Evolutionary conservation across 2,329 filamentous ascomycete species (phyloP), one percentile per base, ranked within the genome.

Genomic region (Xylariaceae sp.): DNA sequence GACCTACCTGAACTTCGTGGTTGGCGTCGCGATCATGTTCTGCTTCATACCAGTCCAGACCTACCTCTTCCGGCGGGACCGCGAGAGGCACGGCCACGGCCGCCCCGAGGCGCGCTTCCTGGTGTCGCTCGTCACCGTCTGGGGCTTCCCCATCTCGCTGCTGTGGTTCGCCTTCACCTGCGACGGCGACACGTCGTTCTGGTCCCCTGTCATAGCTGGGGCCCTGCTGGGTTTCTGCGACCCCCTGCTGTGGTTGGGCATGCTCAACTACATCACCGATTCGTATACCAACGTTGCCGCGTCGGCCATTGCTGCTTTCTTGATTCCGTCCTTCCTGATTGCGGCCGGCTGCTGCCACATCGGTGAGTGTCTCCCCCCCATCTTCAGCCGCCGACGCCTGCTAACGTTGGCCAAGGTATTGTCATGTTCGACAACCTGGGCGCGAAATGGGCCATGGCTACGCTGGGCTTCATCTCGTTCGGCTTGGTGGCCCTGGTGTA

Each of bases 141-240:
- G 61, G 61, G 48, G 58, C 5, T 65, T 64, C 39, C 60, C 60
- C 11, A 50, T 58, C 27, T 60, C 59, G 1, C 49, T 64, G 7
- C 50, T 65, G 27, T 64, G 60, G 59, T 64, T 63, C 41, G 61
- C 56, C 5, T 64, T 63, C 41, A 65, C 60, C 5, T 57, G 51
- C 29, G 53, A 61, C 38, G 59, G 60, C 31, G 55, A 51, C 25
- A 52, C 52, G 2, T 58, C 47, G 5, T 64, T 55, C 42, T 64
- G 60, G 61, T 60, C 56, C 3, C 60, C 60, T 8, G 49, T 65
- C 25, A 44, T 62, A 4, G 59, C 61, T 6, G 61, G 60, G 21
- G 57, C 41, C 8, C 42, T 64, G 6, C 49, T 65, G 13, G 60
- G 59, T 6, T 59, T 64, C 39, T 59, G 56, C 18, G 60, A 64